phyloP scores from a whole-genome alignment of 495 filamentous ascomycete genomes.

The Recurvomyces mirabilis region DNA sequence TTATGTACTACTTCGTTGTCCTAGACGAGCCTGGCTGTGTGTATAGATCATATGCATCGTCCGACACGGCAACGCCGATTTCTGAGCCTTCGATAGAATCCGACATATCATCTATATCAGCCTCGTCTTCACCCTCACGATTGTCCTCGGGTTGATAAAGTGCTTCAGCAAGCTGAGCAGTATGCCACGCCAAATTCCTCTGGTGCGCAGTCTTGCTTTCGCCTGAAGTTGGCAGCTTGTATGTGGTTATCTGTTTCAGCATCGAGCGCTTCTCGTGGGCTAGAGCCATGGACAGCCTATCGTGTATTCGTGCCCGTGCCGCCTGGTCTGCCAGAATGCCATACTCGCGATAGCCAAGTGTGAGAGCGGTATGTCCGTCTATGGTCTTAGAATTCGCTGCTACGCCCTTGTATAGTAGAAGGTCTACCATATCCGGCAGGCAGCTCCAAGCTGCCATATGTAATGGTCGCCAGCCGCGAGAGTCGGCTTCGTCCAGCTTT shows the following conservation, averaged over 20 bases:
- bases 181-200: constrained; percentile 13
- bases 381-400: constrained; percentile 7
- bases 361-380: constrained; percentile 14
- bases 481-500: constrained; percentile 19
- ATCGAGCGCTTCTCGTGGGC: constrained; percentile 1
- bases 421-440: constrained; percentile 12
- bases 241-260: constrained; percentile 2
- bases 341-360: constrained; percentile 14
- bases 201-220: constrained; percentile 7
- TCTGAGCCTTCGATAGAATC: constrained; percentile 2
- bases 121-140: constrained; percentile 3
- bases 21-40: too few relatives aligned
- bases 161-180: constrained; percentile 8
- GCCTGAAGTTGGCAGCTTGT: neutral
- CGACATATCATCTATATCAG: neutral
- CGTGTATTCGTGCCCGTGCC: constrained; percentile 2
- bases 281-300: constrained; percentile 5
- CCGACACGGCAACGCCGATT: constrained; percentile 1
- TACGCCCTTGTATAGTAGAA: constrained; percentile 12
- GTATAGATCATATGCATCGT: too few relatives aligned
- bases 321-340: neutral
- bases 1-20: too few relatives aligned
- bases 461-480: constrained; percentile 20
- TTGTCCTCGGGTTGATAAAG: constrained; percentile 2
- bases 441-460: constrained; percentile 22